A percentile compares a stretch with the other conserved stretches of the same genome.
Conservation (phyloP, 164 flowering plant genomes). For the Amborella trichopoda region DNA sequence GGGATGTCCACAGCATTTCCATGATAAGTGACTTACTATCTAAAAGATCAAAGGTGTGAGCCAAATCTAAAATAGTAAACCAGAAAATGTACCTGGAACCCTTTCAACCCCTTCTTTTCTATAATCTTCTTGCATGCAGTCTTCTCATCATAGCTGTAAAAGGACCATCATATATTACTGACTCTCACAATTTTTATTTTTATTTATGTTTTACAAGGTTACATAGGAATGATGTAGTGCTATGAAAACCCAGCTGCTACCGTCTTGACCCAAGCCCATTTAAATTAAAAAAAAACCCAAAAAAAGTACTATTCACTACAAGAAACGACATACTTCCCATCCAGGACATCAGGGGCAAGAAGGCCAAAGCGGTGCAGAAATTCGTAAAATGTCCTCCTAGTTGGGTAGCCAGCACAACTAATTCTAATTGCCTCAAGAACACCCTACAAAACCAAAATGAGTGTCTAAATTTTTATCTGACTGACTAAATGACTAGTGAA, state of each 20-base stretch:
- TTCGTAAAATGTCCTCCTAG: slow-evolving; percentile 58
- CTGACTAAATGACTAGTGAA: not conserved
- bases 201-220: not conserved
- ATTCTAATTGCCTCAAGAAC: slow-evolving; percentile 88
- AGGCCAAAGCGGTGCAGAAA: slow-evolving; percentile 55
- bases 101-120: slow-evolving; percentile 53
- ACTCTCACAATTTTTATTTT: too few species aligned
- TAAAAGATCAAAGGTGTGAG: too few species aligned
- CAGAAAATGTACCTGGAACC: slow-evolving; percentile 57
- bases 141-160: slow-evolving; percentile 63
- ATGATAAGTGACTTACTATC: too few species aligned
- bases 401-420: slow-evolving; percentile 85
- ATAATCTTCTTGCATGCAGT: slow-evolving; percentile 58
- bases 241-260: too few species aligned
- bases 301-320: not conserved
- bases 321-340: slow-evolving; percentile 37
- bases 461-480: not conserved
- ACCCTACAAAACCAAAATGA: slow-evolving; percentile 41
- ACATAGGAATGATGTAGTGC: not conserved
- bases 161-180: too few species aligned
- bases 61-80: too few species aligned
- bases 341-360: slow-evolving; percentile 57
- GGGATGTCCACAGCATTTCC: too few species aligned
- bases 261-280: too few species aligned
- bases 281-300: not conserved